A percentile compares a stretch with the other conserved stretches of the same genome.
These are phyloP conservation scores for Primulina tabacum DNA, from an alignment of 257 asterid genomes.

Conservation along the genomic window DNA sequence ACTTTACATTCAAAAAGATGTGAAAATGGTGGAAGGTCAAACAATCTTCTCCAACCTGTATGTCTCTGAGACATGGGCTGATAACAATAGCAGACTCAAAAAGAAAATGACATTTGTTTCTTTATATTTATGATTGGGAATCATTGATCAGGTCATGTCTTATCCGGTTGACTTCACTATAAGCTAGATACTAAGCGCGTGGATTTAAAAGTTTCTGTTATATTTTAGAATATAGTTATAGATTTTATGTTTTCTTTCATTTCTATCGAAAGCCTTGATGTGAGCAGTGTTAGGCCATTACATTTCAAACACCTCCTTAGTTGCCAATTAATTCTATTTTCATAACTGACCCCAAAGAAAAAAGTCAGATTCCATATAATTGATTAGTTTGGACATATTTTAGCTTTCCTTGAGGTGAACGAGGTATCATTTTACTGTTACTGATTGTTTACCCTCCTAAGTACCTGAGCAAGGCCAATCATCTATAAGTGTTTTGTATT, in stretches of 20 bases:
- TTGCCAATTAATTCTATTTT: not conserved
- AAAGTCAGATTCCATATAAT: not conserved
- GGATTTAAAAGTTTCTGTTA: not conserved
- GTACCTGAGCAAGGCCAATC: not conserved
- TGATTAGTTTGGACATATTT: not conserved
- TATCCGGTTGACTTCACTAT: not conserved
- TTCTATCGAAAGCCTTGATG: not conserved
- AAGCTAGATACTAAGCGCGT: not conserved
- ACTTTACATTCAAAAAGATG: not conserved
- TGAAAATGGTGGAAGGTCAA: not conserved
- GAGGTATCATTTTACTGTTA: not conserved
- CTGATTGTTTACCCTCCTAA: not conserved
- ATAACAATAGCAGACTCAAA: not conserved
- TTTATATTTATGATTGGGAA: not conserved
- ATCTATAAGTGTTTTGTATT: not conserved
- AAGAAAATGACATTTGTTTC: not conserved
- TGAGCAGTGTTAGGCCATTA: not conserved
- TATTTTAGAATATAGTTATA: not conserved
- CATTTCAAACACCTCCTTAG: not conserved
- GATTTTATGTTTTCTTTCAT: not conserved
- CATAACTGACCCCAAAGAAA: not conserved
- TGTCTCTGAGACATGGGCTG: not conserved
- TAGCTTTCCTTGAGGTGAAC: not conserved
- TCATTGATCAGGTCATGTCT: conserved; percentile 1
- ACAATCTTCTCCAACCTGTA: not conserved